These are phyloP conservation scores for Trichosporon sp. DNA, from an alignment of 1,284 basidiomycete species.

Conservation along the genomic window DNA sequence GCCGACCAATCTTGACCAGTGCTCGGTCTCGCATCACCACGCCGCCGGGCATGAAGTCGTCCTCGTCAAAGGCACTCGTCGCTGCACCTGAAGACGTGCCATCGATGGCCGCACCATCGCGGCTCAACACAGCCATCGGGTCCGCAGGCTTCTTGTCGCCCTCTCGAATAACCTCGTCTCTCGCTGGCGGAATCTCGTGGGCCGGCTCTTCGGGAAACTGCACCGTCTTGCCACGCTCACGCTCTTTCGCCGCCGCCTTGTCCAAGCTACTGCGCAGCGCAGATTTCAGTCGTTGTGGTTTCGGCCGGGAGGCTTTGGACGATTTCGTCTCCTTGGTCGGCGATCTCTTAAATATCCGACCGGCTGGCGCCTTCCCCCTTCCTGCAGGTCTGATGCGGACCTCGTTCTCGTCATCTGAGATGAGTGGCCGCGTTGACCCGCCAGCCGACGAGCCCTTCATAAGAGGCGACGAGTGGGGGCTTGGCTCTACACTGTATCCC, in stretches of 20 bases:
- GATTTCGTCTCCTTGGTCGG: not conserved
- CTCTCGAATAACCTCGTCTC: constrained; percentile 3
- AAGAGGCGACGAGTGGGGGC: not conserved
- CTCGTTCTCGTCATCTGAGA: constrained; percentile 13
- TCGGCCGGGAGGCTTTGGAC: not conserved
- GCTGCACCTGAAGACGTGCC: constrained; percentile 39
- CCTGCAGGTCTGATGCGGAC: not conserved
- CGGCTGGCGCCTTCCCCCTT: not conserved
- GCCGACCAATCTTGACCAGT: constrained; percentile 42
- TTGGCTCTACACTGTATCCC: not conserved
- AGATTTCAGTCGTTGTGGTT: constrained; percentile 8
- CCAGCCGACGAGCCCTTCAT: not conserved
- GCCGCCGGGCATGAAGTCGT: constrained; percentile 25
- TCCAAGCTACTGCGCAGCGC: constrained; percentile 4
- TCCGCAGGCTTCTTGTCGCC: constrained; percentile 35
- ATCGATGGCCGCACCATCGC: constrained; percentile 32
- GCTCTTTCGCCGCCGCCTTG: not conserved
- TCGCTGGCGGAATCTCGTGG: not conserved
- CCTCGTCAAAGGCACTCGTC: constrained; percentile 23
- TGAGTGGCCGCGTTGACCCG: constrained; percentile 2
- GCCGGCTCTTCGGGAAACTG: constrained; percentile 35
- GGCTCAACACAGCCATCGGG: constrained; percentile 34
- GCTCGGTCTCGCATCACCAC: constrained; percentile 44
- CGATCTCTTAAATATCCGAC: not conserved
- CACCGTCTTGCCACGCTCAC: constrained; percentile 28